phyloP scores from a whole-genome alignment of 1,284 basidiomycete genomes.

The Moesziomyces parantarcticus region DNA sequence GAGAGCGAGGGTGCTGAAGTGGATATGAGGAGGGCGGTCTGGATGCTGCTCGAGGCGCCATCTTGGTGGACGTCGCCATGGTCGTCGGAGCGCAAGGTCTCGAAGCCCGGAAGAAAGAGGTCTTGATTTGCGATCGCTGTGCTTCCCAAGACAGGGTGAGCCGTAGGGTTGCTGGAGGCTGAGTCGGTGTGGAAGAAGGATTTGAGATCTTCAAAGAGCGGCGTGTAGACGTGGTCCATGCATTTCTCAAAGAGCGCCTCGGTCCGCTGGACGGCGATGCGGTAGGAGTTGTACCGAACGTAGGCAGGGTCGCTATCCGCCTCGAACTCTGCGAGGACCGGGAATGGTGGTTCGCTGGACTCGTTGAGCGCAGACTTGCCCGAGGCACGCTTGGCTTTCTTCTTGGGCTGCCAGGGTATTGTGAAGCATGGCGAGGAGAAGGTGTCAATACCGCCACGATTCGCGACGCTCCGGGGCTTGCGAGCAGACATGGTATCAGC shows the following conservation, averaged over 20 bases:
- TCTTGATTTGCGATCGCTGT: slow-evolving; percentile 10
- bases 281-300: slow-evolving; percentile 37
- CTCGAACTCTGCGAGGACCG: slow-evolving; percentile 38
- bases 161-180: neutral
- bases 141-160: neutral
- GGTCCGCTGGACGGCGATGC: slow-evolving; percentile 27
- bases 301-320: slow-evolving; percentile 29
- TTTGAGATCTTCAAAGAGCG: slow-evolving; percentile 33
- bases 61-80: neutral
- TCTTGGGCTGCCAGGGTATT: slow-evolving; percentile 43
- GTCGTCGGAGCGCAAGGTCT: slow-evolving; percentile 4
- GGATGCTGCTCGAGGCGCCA: slow-evolving; percentile 29
- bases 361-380: neutral
- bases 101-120: slow-evolving; percentile 43
- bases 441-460: slow-evolving; percentile 22
- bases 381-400: slow-evolving; percentile 11
- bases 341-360: slow-evolving; percentile 17
- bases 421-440: slow-evolving; percentile 50
- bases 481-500: slow-evolving; percentile 15
- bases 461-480: slow-evolving; percentile 14
- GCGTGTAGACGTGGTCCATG: slow-evolving; percentile 28
- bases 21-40: slow-evolving; percentile 43
- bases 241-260: slow-evolving; percentile 37
- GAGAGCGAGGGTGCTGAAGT: slow-evolving; percentile 38
- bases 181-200: slow-evolving; percentile 21